Conservation (phyloP, 2,329 filamentous ascomycete species). For the Ilyonectria sp. region DNA sequence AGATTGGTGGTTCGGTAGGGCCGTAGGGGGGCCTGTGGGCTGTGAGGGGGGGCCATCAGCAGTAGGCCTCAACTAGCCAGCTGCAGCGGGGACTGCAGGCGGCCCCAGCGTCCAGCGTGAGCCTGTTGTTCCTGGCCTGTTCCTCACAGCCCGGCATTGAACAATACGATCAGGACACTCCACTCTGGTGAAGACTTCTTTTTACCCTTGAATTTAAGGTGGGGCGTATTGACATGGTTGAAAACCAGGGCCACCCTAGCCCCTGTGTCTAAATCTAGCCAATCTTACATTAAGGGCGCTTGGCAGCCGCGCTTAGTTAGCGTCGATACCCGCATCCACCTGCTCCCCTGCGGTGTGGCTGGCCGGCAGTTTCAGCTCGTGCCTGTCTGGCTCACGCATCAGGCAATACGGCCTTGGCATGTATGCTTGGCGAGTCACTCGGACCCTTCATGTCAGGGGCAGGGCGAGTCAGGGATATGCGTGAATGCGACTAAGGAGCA, state of each 20-base stretch:
- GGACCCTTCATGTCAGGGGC: neutral
- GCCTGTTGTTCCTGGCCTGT: too few species aligned
- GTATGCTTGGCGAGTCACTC: neutral
- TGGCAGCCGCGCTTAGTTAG: neutral
- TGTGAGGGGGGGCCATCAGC: too few species aligned
- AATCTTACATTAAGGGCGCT: neutral
- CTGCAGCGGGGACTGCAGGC: too few species aligned
- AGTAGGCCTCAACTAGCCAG: too few species aligned
- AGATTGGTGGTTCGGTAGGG: neutral
- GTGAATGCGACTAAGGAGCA: too few species aligned
- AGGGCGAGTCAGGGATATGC: neutral
- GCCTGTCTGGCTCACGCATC: neutral
- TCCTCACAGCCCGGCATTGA: too few species aligned
- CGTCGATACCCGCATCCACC: neutral
- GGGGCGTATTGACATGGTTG: too few species aligned
- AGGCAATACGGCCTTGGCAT: neutral
- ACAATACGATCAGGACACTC: too few species aligned
- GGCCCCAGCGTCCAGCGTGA: too few species aligned
- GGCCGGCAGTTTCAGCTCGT: constrained; percentile 1
- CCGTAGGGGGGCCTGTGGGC: neutral
- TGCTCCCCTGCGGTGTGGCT: neutral
- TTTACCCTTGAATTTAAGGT: too few species aligned
- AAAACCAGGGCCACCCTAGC: neutral
- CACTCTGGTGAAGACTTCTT: too few species aligned
- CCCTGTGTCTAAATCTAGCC: neutral